These are phyloP conservation scores for Dictyostelium firmibasis DNA, from an alignment of 78 protist species.

Conservation along the genomic window DNA sequence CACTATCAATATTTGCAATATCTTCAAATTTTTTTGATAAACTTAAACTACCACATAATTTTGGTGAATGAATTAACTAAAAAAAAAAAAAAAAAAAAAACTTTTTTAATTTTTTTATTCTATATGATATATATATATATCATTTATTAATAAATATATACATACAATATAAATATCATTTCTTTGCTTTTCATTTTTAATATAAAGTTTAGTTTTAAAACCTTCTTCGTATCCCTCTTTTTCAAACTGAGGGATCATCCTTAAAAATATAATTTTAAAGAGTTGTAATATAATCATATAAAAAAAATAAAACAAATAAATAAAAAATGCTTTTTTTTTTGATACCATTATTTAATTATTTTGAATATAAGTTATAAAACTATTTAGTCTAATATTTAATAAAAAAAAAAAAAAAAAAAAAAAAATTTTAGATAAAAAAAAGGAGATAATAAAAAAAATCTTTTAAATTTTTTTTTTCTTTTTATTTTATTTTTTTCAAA, in stretches of 20 bases:
- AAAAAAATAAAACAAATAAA: too few relatives aligned
- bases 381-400: too few relatives aligned
- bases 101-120: too few relatives aligned
- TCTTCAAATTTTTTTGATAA: not conserved
- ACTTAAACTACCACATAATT: not conserved
- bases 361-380: too few relatives aligned
- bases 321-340: not conserved
- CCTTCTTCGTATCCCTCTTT: not conserved
- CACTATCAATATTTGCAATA: not conserved
- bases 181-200: not conserved
- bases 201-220: not conserved
- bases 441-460: too few relatives aligned
- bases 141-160: too few relatives aligned
- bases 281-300: not conserved
- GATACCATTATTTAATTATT: not conserved
- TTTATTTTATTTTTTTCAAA: too few relatives aligned
- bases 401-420: too few relatives aligned
- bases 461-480: too few relatives aligned
- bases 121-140: too few relatives aligned
- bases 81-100: too few relatives aligned
- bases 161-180: not conserved
- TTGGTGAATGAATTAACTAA: not conserved
- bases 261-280: not conserved
- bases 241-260: not conserved
- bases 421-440: too few relatives aligned